These are phyloP conservation scores for Climacium dendroides DNA, from an alignment of 225 moss, liverwort and hornwort genomes.

Conservation along the genomic window DNA sequence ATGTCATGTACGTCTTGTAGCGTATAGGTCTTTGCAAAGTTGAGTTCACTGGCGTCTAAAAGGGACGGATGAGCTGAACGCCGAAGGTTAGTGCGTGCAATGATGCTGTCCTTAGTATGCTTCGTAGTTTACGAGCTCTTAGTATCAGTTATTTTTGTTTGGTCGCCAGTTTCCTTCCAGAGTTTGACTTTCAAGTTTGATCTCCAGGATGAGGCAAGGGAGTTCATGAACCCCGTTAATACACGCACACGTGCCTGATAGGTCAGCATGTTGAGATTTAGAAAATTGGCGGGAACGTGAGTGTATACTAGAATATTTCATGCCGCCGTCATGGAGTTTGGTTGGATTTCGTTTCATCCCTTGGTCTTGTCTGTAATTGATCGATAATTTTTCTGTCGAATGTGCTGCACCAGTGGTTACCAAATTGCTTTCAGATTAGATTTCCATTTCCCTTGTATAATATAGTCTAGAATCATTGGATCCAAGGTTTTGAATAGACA, in stretches of 20 bases:
- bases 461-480: background rate
- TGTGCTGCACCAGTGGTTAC: background rate
- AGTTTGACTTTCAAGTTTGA: background rate
- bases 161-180: background rate
- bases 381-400: background rate
- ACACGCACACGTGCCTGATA: slow-evolving; percentile 39
- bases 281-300: slow-evolving; percentile 28
- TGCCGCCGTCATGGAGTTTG: slow-evolving; percentile 38
- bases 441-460: background rate
- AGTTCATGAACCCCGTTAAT: slow-evolving; percentile 22
- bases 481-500: background rate
- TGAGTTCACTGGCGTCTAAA: background rate
- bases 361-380: background rate
- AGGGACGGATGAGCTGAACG: background rate
- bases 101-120: background rate
- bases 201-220: slow-evolving; percentile 8
- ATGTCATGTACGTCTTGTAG: background rate
- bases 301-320: slow-evolving; percentile 50
- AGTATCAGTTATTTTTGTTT: background rate
- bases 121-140: background rate
- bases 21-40: background rate
- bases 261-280: slow-evolving; percentile 60
- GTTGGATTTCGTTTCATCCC: background rate
- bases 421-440: background rate
- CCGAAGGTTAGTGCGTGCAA: background rate